phyloP scores from a whole-genome alignment of 306 rosid species.

The Cyclanthera cordifolia region DNA sequence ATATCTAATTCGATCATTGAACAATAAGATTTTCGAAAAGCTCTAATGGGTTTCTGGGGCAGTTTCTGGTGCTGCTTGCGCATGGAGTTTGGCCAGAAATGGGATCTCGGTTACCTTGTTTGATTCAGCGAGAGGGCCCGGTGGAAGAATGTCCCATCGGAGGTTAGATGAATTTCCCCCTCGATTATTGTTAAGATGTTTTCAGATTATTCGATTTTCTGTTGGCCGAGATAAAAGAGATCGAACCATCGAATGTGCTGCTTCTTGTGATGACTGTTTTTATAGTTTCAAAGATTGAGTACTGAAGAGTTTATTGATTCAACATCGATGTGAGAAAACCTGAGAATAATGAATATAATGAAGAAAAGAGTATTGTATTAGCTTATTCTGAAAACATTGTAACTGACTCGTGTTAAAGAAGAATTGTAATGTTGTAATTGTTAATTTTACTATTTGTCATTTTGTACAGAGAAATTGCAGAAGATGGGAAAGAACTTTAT shows the following conservation, averaged over 20 bases:
- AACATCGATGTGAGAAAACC: not conserved
- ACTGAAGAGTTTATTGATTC: not conserved
- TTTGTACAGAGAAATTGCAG: conserved; percentile 44
- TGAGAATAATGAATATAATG: not conserved
- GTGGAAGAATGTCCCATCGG: conserved; percentile 88
- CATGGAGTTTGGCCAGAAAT: conserved; percentile 65
- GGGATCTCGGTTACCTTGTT: conserved; percentile 65
- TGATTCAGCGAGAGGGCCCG: conserved; percentile 91
- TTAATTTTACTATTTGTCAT: conserved; percentile 15
- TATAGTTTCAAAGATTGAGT: not conserved
- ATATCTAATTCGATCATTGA: not conserved
- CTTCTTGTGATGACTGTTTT: not conserved
- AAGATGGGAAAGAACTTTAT: conserved; percentile 68
- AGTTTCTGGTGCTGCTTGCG: conserved; percentile 93
- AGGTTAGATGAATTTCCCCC: conserved; percentile 27
- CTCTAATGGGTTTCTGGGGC: conserved; percentile 14
- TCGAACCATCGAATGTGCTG: not conserved
- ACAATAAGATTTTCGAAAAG: not conserved
- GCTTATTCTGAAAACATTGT: not conserved
- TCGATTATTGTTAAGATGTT: not conserved
- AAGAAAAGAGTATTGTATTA: not conserved
- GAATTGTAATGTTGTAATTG: not conserved
- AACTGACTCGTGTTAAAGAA: not conserved
- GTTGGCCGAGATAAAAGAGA: not conserved
- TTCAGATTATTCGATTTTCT: not conserved